Evolutionary conservation across 2,329 filamentous ascomycete genomes (phyloP), one percentile per base, ranked within the genome.

Genomic region (Beauveria sp.): DNA sequence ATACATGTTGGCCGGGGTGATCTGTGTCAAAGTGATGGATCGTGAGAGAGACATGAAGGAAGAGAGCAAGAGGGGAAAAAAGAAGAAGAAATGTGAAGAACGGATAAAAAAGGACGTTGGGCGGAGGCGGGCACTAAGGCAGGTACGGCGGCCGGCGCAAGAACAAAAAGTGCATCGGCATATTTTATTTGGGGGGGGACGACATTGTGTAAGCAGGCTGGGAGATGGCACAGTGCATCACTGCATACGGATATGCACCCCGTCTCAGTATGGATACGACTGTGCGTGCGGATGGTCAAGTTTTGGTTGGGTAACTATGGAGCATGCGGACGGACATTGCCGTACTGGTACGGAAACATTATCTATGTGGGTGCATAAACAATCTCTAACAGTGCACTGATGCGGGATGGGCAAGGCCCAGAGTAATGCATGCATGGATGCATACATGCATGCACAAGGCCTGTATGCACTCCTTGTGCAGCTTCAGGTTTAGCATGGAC

Each of bases 51-150:
- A 38, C 14, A 14, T 38, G 12, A 14, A 18, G 14, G 34, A 43
- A 16, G 20, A 16, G n/a, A 26, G 51, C 4, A 18, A 26, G 34
- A 53, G 20, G 20, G n/a, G 8, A 10, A 14, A 34, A 34, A 14
- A 34, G 34, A 26, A n/a, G 22, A 20, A 49, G 46, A 26, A 8
- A 16, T 28, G 46, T 10, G 8, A 31, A 7, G 26, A 50, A 18
- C 10, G 10, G 43, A 18, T 6, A 26, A 31, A n/a, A n/a, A 22
- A 59, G 18, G 24, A 22, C 34, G 34, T 38, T 38, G 34, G 34
- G 34, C 34, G 12, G 38, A 31, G 22, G 48, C 45, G 31, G 56
- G 56, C 46, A 59, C 56, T 59, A 51, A 51, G 34, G 56, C 56
- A 51, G 46, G 56, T 43, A 59, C 56, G 34, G 14, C 3, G 10